A percentile compares a stretch with the other conserved stretches of the same genome.
phyloP scores from a whole-genome alignment of 768 basidiomycete species.

The Boletus subparvulus region DNA sequence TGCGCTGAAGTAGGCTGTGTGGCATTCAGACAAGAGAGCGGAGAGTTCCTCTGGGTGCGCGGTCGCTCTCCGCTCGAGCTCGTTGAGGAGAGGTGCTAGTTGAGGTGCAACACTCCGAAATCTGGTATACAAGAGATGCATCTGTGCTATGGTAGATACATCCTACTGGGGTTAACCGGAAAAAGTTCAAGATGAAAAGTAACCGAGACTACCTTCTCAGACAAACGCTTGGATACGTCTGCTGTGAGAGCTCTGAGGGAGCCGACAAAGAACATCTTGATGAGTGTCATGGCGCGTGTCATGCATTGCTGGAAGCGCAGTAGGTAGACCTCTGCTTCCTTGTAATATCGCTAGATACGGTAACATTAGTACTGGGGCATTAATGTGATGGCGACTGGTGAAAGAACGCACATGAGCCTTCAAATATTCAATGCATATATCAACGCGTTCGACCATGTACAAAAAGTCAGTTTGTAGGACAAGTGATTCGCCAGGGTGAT shows the following conservation, averaged over 20 bases:
- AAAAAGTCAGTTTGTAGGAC: constrained; percentile 91
- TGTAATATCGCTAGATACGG: constrained; percentile 71
- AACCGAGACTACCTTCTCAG: constrained; percentile 57
- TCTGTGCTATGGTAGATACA: constrained; percentile 75
- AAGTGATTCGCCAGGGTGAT: constrained; percentile 88
- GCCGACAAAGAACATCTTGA: constrained; percentile 95
- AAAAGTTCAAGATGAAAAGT: not conserved
- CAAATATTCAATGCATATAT: constrained; percentile 91
- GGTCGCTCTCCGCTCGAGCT: constrained; percentile 77
- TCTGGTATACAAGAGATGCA: constrained; percentile 86
- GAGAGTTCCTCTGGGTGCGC: constrained; percentile 83
- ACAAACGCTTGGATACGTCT: constrained; percentile 73
- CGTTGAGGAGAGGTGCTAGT: constrained; percentile 74
- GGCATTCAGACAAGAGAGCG: constrained; percentile 82
- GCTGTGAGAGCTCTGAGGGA: constrained; percentile 74
- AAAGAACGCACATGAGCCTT: constrained; percentile 69
- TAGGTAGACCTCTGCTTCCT: constrained; percentile 92
- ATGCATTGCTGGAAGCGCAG: constrained; percentile 98
- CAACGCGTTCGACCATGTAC: constrained; percentile 94
- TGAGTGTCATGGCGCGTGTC: constrained; percentile 96
- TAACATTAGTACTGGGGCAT: not conserved
- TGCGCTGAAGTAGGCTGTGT: constrained; percentile 74
- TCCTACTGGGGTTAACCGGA: constrained; percentile 43
- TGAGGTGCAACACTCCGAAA: constrained; percentile 72
- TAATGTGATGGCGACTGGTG: not conserved